phyloP scores from a whole-genome alignment of 495 filamentous ascomycete species.

The Neurospora pannonica region DNA sequence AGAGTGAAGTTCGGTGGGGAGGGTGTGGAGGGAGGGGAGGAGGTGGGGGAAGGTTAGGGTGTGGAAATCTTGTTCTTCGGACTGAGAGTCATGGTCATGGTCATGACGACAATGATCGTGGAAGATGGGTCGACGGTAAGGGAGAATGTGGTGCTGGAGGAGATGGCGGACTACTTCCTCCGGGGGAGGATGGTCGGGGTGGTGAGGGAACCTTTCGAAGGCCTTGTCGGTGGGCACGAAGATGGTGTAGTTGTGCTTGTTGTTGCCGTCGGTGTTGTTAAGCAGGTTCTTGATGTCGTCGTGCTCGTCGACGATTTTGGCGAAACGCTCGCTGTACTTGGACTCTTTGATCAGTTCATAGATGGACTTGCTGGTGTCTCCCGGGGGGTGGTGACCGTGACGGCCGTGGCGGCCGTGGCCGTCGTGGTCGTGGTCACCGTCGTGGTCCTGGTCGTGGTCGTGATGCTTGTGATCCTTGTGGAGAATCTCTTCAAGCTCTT shows the following conservation, averaged over 20 bases:
- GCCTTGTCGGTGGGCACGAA: constrained; percentile 72
- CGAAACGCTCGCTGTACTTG: constrained; percentile 68
- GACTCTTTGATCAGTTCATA: constrained; percentile 65
- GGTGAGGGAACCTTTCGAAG: constrained; percentile 55
- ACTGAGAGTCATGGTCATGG: not conserved
- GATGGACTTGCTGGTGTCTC: constrained; percentile 53
- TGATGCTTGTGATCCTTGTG: constrained; percentile 28
- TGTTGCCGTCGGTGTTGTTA: constrained; percentile 43
- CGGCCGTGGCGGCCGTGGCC: not conserved
- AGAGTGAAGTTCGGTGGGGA: constrained; percentile 55
- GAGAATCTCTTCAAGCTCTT: constrained; percentile 1
- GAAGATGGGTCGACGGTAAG: not conserved
- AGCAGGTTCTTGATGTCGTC: constrained; percentile 59
- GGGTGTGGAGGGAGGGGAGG: constrained; percentile 53
- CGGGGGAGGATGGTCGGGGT: constrained; percentile 26
- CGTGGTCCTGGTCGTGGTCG: constrained; percentile 8
- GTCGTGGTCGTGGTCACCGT: not conserved
- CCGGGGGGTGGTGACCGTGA: constrained; percentile 18
- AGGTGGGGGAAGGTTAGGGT: constrained; percentile 64
- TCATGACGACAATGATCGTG: not conserved
- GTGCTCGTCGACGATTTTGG: constrained; percentile 60
- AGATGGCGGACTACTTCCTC: not conserved
- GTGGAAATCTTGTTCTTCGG: constrained; percentile 50
- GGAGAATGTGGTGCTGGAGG: not conserved
- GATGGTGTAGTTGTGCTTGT: constrained; percentile 57